Conservation (phyloP, 1,139 yeast genomes). For the Protomyces inundatus region DNA sequence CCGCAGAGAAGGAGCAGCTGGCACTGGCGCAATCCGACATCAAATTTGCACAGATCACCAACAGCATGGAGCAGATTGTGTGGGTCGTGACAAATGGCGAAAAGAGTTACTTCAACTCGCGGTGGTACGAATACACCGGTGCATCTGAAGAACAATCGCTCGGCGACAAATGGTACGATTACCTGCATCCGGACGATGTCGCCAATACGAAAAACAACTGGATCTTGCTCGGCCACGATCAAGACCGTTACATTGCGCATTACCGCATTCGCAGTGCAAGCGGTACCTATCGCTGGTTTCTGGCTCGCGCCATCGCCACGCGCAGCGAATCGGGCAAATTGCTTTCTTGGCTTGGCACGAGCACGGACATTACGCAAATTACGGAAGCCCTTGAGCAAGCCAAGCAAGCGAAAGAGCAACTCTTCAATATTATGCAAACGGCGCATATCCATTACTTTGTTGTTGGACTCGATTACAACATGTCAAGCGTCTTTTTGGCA, state of each 20-base stretch:
- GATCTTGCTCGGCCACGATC: slow-evolving; percentile 6
- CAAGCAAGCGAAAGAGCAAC: slow-evolving; percentile 17
- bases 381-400: slow-evolving; percentile 21
- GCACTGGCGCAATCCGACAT: slow-evolving; percentile 15
- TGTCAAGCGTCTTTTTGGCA: slow-evolving; percentile 17
- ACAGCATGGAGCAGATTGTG: slow-evolving; percentile 18
- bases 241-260: slow-evolving; percentile 15
- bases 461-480: slow-evolving; percentile 6
- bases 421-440: slow-evolving; percentile 23
- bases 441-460: slow-evolving; percentile 24
- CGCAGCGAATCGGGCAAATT: background rate
- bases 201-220: slow-evolving; percentile 22
- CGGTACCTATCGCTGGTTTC: slow-evolving; percentile 20
- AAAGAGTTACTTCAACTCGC: slow-evolving; percentile 5
- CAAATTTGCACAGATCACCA: slow-evolving; percentile 14
- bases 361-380: slow-evolving; percentile 23
- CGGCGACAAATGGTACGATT: slow-evolving; percentile 9
- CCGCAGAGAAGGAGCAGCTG: slow-evolving; percentile 12
- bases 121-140: slow-evolving; percentile 25
- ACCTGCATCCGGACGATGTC: slow-evolving; percentile 20
- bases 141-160: slow-evolving; percentile 4
- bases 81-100: slow-evolving; percentile 6
- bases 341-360: slow-evolving; percentile 6
- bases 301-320: slow-evolving; percentile 20
- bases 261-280: slow-evolving; percentile 10